These are phyloP conservation scores for Amesomyces nigricolor DNA, from an alignment of 2,329 filamentous ascomycete species.

Conservation along the genomic window DNA sequence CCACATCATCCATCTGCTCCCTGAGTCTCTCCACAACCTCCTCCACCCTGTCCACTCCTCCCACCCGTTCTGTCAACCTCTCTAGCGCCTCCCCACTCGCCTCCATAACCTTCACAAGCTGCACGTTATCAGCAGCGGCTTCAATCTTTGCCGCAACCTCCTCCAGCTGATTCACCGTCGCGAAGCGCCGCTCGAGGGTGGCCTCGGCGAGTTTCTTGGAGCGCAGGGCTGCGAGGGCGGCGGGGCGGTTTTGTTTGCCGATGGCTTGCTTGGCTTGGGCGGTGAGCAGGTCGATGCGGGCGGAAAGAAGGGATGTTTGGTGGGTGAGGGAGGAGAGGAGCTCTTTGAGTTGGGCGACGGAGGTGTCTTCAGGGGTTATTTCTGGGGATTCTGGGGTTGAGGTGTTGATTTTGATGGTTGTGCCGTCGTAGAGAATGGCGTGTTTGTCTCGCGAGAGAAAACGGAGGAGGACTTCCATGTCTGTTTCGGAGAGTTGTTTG, in stretches of 20 bases:
- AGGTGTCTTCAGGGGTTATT: conserved; percentile 72
- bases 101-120: conserved; percentile 78
- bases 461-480: conserved; percentile 64
- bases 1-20: conserved; percentile 73
- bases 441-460: conserved; percentile 65
- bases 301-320: conserved; percentile 61
- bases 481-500: conserved; percentile 51
- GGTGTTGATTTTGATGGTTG: conserved; percentile 68
- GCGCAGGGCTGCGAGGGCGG: conserved; percentile 72
- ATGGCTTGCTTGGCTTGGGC: conserved; percentile 65
- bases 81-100: conserved; percentile 67
- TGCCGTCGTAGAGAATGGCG: conserved; percentile 53
- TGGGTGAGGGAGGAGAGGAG: conserved; percentile 69
- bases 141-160: conserved; percentile 78
- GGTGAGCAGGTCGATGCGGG: conserved; percentile 61
- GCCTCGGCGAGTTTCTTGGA: conserved; percentile 77
- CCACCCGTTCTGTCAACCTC: conserved; percentile 68
- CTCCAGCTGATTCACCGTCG: conserved; percentile 75
- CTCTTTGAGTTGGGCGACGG: conserved; percentile 77
- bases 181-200: conserved; percentile 64
- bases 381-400: conserved; percentile 35
- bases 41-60: conserved; percentile 70
- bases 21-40: conserved; percentile 68
- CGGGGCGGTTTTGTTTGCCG: conserved; percentile 62
- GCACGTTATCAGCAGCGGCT: conserved; percentile 77